Evolutionary conservation across 768 basidiomycete species (phyloP), one percentile per base, ranked within the genome.

Genomic region (Pulveroboletus sp.): DNA sequence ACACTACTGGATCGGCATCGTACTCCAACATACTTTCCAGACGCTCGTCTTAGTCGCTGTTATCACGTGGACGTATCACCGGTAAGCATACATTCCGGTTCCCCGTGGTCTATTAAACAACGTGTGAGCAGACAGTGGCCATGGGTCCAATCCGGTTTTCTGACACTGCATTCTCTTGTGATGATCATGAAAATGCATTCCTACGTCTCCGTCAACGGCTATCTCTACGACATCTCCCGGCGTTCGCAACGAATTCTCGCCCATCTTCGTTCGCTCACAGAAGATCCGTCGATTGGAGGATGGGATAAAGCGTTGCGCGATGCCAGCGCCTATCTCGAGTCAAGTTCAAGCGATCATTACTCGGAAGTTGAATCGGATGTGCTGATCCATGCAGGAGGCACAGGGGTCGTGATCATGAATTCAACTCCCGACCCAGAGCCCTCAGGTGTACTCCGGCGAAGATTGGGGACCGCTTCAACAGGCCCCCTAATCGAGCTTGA

Each of bases 121-220:
- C 7, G 24, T 38, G 31, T 38, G 8, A 38, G n/a, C 51, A 89
- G 93, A 44, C 79, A 93, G 59, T 97, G 94, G 94, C 93, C 92
- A 32, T 97, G 94, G 94, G 94, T 97, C 6, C 94, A 97, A 64
- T 89, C 88, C 6, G 93, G 91, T 6, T 94, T 88, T 67, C 72
- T 93, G 43, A 94, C 88, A 1, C 68, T 93, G 43, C 94, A 97
- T 64, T 83, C 88, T 8, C 73, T 98, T 18, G 89, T 85, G 51
- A 85, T 93, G 84, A 79, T 93, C 58, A 93, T 93, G 91, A 90
- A 96, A 71, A 86, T 95, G 76, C 94, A 99, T 67, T 96, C 93
- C 5, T 99, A 97, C 69, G 80, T 89, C 66, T 78, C 85, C 18
- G 79, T 86, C 38, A 97, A 97, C 62, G 92, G 95, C 6, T 83